These are phyloP conservation scores for Stramenopiles sp. DNA, from an alignment of 352 stramenopile genomes.

Conservation along the genomic window DNA sequence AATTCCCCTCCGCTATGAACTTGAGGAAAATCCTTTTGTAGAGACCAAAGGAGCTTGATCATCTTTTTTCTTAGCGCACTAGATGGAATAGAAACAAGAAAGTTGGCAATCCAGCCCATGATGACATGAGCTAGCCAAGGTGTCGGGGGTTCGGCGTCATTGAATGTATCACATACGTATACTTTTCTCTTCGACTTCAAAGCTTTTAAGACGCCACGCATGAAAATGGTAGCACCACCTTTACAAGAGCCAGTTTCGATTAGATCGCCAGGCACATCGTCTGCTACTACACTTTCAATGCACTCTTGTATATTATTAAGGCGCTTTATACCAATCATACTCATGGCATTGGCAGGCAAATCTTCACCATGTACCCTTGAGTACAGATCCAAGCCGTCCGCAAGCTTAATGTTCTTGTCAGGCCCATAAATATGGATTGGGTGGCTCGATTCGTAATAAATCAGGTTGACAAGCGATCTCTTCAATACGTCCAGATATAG, in stretches of 20 bases:
- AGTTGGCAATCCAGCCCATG: not conserved
- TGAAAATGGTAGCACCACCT: not conserved
- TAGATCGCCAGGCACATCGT: not conserved
- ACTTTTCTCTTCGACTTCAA: not conserved
- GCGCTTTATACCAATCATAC: not conserved
- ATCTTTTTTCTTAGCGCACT: not conserved
- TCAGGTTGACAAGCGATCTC: not conserved
- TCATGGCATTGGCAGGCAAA: not conserved
- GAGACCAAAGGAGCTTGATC: not conserved
- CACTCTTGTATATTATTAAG: not conserved
- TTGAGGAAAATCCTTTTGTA: not conserved
- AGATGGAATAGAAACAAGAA: not conserved
- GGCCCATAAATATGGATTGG: conserved; percentile 2
- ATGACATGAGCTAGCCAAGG: not conserved
- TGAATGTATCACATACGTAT: not conserved
- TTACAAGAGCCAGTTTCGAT: not conserved
- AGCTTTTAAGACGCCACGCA: not conserved
- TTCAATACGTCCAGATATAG: not conserved
- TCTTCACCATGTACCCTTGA: not conserved
- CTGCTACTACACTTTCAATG: not conserved
- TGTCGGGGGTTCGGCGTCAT: not conserved
- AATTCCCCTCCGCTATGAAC: not conserved
- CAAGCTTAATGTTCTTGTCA: conserved; percentile 2
- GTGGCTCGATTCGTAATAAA: conserved; percentile 4
- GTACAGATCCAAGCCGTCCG: not conserved